Evolutionary conservation across 345 rosid species (phyloP).

Genomic region (Hibiscus syriacus): DNA sequence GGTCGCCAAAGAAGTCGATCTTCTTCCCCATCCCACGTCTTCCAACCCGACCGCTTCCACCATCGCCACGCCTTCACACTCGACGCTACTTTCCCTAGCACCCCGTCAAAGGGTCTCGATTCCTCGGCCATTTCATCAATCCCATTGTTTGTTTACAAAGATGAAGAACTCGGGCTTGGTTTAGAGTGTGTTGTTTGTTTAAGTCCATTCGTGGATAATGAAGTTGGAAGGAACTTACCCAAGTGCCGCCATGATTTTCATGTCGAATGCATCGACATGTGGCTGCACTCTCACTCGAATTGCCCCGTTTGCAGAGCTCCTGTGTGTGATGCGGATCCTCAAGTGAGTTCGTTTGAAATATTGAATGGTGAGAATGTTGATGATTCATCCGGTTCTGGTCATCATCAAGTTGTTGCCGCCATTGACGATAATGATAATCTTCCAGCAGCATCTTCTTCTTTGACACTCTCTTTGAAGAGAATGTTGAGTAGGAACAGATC

Average conservation of each 20-base stretch:
- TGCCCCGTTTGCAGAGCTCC: constrained; percentile 73
- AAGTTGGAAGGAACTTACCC: constrained; percentile 45
- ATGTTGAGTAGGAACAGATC: constrained; percentile 64
- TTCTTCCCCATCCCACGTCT: constrained; percentile 23
- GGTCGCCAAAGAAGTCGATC: constrained; percentile 25
- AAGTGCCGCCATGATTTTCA: constrained; percentile 73
- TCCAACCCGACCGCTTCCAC: constrained; percentile 28
- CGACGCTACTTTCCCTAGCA: background rate
- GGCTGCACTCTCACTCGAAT: constrained; percentile 60
- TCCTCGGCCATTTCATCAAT: constrained; percentile 51
- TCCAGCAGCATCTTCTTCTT: constrained; percentile 15
- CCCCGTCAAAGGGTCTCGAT: constrained; percentile 49
- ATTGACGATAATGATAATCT: constrained; percentile 8
- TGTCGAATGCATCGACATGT: constrained; percentile 74
- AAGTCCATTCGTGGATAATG: constrained; percentile 50
- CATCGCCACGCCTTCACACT: constrained; percentile 28
- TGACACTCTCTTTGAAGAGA: constrained; percentile 41
- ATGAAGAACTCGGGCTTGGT: constrained; percentile 12
- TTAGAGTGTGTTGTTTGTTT: constrained; percentile 73
- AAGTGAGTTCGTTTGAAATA: constrained; percentile 17
- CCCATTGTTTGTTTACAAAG: constrained; percentile 51
- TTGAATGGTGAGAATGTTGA: constrained; percentile 12
- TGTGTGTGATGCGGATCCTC: constrained; percentile 16
- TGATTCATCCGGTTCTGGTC: constrained; percentile 18
- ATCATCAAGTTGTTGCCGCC: constrained; percentile 21